These are phyloP conservation scores for Rhodomyrtus psidioides DNA, from an alignment of 441 rosid genomes.

Conservation along the genomic window DNA sequence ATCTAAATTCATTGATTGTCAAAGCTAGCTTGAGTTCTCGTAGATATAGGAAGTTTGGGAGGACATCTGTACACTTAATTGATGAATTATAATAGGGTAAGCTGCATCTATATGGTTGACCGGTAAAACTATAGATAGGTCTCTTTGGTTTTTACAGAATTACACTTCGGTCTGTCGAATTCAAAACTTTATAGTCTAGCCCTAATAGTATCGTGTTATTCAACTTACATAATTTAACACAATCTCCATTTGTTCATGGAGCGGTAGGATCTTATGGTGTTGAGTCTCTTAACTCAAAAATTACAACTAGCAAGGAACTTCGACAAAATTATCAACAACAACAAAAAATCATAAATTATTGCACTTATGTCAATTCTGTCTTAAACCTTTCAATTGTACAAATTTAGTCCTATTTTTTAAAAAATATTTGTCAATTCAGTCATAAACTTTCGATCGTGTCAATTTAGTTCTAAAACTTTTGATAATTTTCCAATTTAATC, in stretches of 20 bases:
- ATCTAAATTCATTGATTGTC: not conserved
- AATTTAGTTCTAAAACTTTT: no score
- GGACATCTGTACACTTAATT: not conserved
- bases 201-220: not conserved
- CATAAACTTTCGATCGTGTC: no score
- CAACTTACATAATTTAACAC: not conserved
- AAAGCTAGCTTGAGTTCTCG: not conserved
- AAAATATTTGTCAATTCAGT: no score
- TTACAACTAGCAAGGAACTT: not conserved
- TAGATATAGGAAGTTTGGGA: not conserved
- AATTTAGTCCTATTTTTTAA: no score
- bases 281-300: not conserved
- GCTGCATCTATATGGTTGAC: no score
- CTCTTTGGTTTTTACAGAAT: not conserved
- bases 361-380: no score
- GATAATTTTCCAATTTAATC: no score
- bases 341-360: no score
- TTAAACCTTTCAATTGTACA: no score
- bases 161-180: not conserved
- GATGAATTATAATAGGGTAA: no score
- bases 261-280: not conserved
- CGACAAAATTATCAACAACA: no score
- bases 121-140: no score
- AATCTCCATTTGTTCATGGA: not conserved
- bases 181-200: not conserved